Evolutionary conservation across 2,329 filamentous ascomycete species (phyloP), one percentile per base, ranked within the genome.

Genomic region (Trichoderma sp.): DNA sequence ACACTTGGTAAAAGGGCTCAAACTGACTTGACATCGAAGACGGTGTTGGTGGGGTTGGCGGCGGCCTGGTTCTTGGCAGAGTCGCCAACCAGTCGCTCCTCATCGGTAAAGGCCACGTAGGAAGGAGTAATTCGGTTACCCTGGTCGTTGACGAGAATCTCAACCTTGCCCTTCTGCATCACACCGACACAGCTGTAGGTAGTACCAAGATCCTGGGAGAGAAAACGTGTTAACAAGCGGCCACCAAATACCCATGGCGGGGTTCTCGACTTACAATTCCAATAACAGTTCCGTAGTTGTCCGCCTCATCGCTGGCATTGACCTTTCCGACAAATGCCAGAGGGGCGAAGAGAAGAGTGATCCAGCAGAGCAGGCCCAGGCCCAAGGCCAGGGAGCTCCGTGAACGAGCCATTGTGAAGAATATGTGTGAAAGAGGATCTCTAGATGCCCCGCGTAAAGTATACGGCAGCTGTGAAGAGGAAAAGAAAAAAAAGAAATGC

Each of bases 41-140:
- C 88, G 68, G 93, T 95, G 80, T 91, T 89, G 77, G 80, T 84
- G 60, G 93, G 93, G 88, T 95, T 95, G 71, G 90, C 84, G 74
- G 93, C 91, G 80, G 93, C 94, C 88, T 97, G 94, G 86, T 97
- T 97, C 91, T 97, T 97, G 80, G 94, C 94, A 80, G 96, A 94
- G 84, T 99, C 96, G 88, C 96, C 96, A 77, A 99, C 94, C 77
- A 99, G 88, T 81, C 96, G 92, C 86, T 98, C 96, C 75, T 98
- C 94, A 79, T 98, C 95, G 83, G 94, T 98, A 84, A 97, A 97
- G 80, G 94, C 94, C 81, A 97, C 94, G 84, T 96, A 97, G 75
- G 94, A 97, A 71, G 94, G 94, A 78, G 94, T 97, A 78, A 97
- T 97, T 87, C 94, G 93, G 90, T 97, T 94, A 88, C 94, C 94